phyloP scores from a whole-genome alignment of 768 basidiomycete genomes.

The Lactarius tabidus region DNA sequence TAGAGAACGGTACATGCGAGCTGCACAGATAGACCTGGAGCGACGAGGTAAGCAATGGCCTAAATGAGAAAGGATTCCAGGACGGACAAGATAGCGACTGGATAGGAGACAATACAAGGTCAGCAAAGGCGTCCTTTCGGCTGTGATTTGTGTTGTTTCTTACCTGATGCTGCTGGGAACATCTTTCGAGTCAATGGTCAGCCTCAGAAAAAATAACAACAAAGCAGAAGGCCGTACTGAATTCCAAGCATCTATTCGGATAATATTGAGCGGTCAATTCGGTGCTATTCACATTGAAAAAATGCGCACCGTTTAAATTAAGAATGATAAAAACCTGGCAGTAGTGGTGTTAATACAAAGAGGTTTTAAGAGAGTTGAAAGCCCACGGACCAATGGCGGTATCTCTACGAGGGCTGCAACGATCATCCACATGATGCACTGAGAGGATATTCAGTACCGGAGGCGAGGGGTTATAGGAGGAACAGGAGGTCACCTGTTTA shows the following conservation, averaged over 20 bases:
- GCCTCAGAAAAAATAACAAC: neutral
- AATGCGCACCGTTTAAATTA: conserved; percentile 9
- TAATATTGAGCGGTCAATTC: neutral
- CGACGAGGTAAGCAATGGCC: neutral
- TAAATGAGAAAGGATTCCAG: no score
- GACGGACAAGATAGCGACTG: neutral
- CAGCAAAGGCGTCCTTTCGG: neutral
- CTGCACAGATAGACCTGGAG: conserved; percentile 8
- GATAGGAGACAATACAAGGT: neutral
- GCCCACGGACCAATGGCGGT: neutral
- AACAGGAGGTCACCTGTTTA: neutral
- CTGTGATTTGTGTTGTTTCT: neutral
- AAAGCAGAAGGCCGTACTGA: neutral
- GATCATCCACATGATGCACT: conserved; percentile 8
- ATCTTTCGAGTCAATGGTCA: conserved; percentile 3
- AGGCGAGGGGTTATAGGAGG: neutral
- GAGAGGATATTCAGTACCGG: neutral
- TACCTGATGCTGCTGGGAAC: neutral
- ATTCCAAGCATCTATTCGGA: conserved; percentile 12
- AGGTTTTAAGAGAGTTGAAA: neutral
- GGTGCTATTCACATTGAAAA: neutral
- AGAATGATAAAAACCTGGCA: conserved; percentile 9
- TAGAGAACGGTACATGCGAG: conserved; percentile 16
- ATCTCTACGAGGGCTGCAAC: neutral
- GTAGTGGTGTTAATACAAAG: neutral